Base-by-base conservation (phyloP, 108 stramenopile species). In the Craspedostauros australis region DNA sequence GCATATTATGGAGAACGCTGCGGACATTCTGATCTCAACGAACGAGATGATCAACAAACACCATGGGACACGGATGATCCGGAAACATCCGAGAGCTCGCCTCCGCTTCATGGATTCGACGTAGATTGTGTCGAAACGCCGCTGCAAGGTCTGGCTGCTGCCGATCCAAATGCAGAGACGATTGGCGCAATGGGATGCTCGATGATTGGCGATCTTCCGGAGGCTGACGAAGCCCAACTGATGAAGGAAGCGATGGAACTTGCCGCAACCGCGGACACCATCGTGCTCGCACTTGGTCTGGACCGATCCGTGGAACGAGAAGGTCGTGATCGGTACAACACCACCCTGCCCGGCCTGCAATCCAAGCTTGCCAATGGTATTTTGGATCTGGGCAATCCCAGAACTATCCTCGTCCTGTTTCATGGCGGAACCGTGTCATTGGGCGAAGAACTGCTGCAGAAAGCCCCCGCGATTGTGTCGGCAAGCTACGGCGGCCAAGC, bases 301-400 rank as follows among this genome's bases (percentile, higher is more conserved):
- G 60, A 68, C 50, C 40, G 67, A 21, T 41, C 41, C 1, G 57
- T 61, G 26, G 81, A 82, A 46, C 9, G 23, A n/a, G 76, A 82
- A 57, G 81, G 53, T 20, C 15, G 36, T 11, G 81, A 82, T 55
- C 50, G 81, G 16, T 50, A 40, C 18, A 45, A 50, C 27, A 66
- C 70, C 3, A 43, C 54, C 11, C 57, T 82, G 8, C 81, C 81
- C 6, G 64, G 66, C 33, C 46, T 51, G 12, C 81, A 82, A 61
- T 34, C 26, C 4, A 53, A 60, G 11, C 46, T 78, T 16, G 53
- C 70, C 23, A 46, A 21, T 20, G 12, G 16, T 0, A 37, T 69
- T 48, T 36, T 69, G 4, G 60, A 58, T 32, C 44, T 62, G 0
- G 70, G 57, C 16, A 46, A 60, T 31, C 41, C 49, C 2, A 66